Conservation (phyloP, 2,329 filamentous ascomycete genomes). For the Massarina eburnea region DNA sequence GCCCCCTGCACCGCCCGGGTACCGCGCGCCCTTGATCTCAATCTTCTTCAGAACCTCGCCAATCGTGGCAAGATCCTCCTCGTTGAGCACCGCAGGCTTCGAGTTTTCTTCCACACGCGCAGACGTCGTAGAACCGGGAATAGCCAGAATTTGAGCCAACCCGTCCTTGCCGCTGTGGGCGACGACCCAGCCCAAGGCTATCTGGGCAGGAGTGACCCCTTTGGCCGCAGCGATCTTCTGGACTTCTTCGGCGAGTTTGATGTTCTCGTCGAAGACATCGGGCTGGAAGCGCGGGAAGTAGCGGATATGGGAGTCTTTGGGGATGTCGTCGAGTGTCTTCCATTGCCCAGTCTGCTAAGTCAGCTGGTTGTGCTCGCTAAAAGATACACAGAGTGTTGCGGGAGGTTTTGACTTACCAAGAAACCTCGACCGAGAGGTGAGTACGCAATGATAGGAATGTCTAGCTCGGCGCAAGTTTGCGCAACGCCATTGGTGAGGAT, state of each 20-base stretch:
- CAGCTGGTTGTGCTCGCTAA: too few relatives aligned
- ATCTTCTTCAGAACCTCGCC: constrained; percentile 53
- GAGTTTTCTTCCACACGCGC: constrained; percentile 64
- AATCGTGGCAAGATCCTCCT: constrained; percentile 55
- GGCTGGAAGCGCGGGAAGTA: constrained; percentile 62
- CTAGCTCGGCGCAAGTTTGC: constrained; percentile 59
- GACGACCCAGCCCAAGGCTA: constrained; percentile 66
- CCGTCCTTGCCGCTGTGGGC: constrained; percentile 54
- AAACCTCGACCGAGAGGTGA: constrained; percentile 68
- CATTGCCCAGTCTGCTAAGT: constrained; percentile 45
- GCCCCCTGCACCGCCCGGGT: constrained; percentile 19
- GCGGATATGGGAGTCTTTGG: constrained; percentile 55
- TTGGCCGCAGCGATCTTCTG: constrained; percentile 62
- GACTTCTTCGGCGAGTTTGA: constrained; percentile 63
- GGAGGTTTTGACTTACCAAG: constrained; percentile 42
- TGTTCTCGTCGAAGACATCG: constrained; percentile 66
- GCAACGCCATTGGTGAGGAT: constrained; percentile 61
- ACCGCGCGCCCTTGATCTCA: constrained; percentile 46
- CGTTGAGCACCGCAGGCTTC: constrained; percentile 55
- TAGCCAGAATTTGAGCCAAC: constrained; percentile 63
- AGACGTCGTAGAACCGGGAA: constrained; percentile 64
- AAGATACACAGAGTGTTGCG: constrained; percentile 51
- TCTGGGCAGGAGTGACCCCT: constrained; percentile 60
- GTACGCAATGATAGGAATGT: constrained; percentile 70
- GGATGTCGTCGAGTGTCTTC: constrained; percentile 58